A percentile compares a stretch with the other conserved stretches of the same genome.
Evolutionary conservation across 1,284 basidiomycete genomes (phyloP).

Genomic region (Porodaedalea pini): DNA sequence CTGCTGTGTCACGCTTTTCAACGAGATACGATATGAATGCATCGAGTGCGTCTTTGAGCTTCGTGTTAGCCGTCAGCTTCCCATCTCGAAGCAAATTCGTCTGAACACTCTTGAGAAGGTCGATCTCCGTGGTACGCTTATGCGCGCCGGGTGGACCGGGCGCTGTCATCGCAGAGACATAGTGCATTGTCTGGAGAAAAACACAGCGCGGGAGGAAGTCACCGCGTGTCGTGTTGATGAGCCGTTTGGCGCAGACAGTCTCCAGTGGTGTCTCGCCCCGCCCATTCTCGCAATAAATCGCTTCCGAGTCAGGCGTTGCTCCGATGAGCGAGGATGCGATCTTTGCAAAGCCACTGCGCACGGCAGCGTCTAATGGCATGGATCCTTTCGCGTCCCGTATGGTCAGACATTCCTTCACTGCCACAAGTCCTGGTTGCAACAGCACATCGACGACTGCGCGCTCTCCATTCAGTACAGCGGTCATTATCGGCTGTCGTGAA

Average conservation of each 20-base stretch:
- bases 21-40: constrained; percentile 9
- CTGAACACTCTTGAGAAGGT: constrained; percentile 1
- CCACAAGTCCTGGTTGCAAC: constrained; percentile 32
- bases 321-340: constrained; percentile 39
- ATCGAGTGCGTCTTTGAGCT: constrained; percentile 15
- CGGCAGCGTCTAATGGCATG: constrained; percentile 46
- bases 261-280: constrained; percentile 54
- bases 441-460: constrained; percentile 34
- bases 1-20: neutral
- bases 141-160: neutral
- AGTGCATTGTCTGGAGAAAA: too few relatives aligned
- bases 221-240: constrained; percentile 19
- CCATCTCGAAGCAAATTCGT: neutral
- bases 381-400: constrained; percentile 42
- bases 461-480: constrained; percentile 38
- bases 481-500: constrained; percentile 43
- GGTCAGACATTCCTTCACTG: constrained; percentile 27
- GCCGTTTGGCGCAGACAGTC: constrained; percentile 30
- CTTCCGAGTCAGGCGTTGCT: constrained; percentile 30
- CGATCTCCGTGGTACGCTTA: neutral
- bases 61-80: constrained; percentile 9
- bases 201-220: neutral
- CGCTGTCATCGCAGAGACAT: too few relatives aligned
- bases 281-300: constrained; percentile 46
- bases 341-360: constrained; percentile 30